Conservation (phyloP, 305 asterid genomes). For the Petunia hybrid region DNA sequence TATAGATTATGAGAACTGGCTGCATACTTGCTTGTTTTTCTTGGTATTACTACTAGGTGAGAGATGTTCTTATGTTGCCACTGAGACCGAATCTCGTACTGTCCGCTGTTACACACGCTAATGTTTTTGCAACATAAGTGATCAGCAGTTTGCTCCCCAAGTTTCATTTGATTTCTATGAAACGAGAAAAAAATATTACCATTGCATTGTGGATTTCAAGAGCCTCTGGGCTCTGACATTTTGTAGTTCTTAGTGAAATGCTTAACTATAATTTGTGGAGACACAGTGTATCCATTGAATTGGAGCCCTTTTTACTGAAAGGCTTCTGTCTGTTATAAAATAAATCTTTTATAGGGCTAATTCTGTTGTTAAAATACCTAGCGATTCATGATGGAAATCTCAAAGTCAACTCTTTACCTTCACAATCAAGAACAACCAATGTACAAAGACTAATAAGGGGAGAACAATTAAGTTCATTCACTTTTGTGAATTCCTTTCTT, state of each 20-base stretch:
- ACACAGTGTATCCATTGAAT: not conserved
- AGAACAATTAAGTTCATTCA: constrained; percentile 28
- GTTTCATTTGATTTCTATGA: not conserved
- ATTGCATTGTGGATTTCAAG: no score
- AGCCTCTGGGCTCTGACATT: not conserved
- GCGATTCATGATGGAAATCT: not conserved
- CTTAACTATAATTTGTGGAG: not conserved
- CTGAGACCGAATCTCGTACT: constrained; percentile 5
- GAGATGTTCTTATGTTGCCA: not conserved
- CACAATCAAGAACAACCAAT: constrained; percentile 1
- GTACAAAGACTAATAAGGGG: constrained; percentile 24
- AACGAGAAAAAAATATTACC: not conserved
- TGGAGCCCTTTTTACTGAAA: not conserved
- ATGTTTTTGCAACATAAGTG: constrained; percentile 17
- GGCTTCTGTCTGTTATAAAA: not conserved
- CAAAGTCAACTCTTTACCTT: not conserved
- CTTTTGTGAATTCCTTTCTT: constrained; percentile 24
- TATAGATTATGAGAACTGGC: constrained; percentile 21
- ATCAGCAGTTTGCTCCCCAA: not conserved
- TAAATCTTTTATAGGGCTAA: not conserved
- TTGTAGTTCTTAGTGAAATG: constrained; percentile 1
- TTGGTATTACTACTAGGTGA: constrained; percentile 16
- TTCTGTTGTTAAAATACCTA: constrained; percentile 11
- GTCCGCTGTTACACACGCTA: not conserved
- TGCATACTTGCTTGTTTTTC: constrained; percentile 24